Evolutionary conservation across 108 stramenopile species (phyloP).

Genomic region (Conticribra guillardii): DNA sequence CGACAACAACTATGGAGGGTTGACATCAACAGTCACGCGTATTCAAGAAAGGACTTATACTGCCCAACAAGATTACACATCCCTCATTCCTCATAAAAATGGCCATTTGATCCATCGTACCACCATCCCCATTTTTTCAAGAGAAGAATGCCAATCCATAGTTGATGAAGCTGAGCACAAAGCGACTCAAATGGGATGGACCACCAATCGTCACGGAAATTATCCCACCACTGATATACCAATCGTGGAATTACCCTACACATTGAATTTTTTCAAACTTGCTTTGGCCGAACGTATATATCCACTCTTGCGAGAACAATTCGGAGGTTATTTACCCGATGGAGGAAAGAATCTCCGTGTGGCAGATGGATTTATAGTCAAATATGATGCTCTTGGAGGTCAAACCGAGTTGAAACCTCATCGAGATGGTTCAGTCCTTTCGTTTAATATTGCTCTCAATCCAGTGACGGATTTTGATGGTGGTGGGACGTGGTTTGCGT

Average conservation of each 20-base stretch:
- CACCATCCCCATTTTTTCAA: conserved; percentile 34
- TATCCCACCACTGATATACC: conserved; percentile 71
- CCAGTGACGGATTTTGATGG: conserved; percentile 65
- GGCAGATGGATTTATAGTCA: conserved; percentile 89
- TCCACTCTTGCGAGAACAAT: conserved; percentile 52
- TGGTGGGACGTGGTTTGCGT: conserved; percentile 81
- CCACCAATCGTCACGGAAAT: conserved; percentile 70
- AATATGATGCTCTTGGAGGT: conserved; percentile 67
- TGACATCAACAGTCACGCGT: no score
- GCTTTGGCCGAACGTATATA: conserved; percentile 57
- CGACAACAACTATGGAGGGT: no score
- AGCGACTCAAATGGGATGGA: conserved; percentile 65
- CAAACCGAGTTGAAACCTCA: conserved; percentile 80
- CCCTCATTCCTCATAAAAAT: conserved; percentile 35
- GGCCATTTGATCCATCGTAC: conserved; percentile 56
- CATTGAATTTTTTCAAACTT: conserved; percentile 43
- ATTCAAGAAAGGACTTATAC: conserved; percentile 25
- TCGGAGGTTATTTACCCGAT: conserved; percentile 49
- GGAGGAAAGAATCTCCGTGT: conserved; percentile 47
- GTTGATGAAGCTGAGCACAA: conserved; percentile 52
- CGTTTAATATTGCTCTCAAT: conserved; percentile 83
- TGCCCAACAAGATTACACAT: conserved; percentile 29
- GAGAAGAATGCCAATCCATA: conserved; percentile 51
- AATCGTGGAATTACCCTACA: conserved; percentile 55
- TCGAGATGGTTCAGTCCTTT: conserved; percentile 74